Evolutionary conservation across 164 flowering plant species (phyloP), one percentile per base, ranked within the genome.

Genomic region (Annona squamosa): DNA sequence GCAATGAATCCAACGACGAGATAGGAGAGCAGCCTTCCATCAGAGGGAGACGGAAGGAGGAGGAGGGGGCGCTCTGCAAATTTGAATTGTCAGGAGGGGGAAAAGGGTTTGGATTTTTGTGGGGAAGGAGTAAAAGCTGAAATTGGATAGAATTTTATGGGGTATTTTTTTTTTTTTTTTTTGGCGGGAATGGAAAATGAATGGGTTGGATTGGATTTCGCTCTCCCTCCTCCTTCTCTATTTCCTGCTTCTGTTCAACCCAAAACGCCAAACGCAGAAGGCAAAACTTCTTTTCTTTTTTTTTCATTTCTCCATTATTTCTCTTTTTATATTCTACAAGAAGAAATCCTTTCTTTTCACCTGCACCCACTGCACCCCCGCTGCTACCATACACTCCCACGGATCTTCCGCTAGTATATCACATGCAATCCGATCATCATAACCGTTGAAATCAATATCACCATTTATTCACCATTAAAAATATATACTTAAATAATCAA

Each of bases 1-100:
- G 73, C 1, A 48, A 48, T 71, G 77, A 74, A 77, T 80, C 84
- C 68, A 70, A 52, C 48, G 64, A 72, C 73, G 61, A 74, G 46
- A 71, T 74, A 57, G 56, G 81, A 79, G 85, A 80, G 84, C 90
- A 86, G 72, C 86, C 84, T 66, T 83, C 90, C 90, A 86, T 87
- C 13, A 42, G 45, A 44, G 68, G 12, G 59, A 52, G 59, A 52
- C 13, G 13, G 59, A 5, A 16, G 13, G 9, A 52, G 13, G 9
- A 52, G 37, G 37, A 26, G 37, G 59, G 59, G 2, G 59, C 13
- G 13, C 6, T 52, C 13, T 52, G 59, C 13, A 52, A 52, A 4
- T 52, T 52, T 52, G 59, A 52, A 52, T 52, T 52, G 9, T 52
- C 13, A 7, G 59, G 59, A 52, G 59, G 59, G 59, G 6, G 37